A percentile compares a stretch with the other conserved stretches of the same genome.
These are phyloP conservation scores for Nasturtium officinale DNA, from an alignment of 345 rosid genomes.

Conservation along the genomic window DNA sequence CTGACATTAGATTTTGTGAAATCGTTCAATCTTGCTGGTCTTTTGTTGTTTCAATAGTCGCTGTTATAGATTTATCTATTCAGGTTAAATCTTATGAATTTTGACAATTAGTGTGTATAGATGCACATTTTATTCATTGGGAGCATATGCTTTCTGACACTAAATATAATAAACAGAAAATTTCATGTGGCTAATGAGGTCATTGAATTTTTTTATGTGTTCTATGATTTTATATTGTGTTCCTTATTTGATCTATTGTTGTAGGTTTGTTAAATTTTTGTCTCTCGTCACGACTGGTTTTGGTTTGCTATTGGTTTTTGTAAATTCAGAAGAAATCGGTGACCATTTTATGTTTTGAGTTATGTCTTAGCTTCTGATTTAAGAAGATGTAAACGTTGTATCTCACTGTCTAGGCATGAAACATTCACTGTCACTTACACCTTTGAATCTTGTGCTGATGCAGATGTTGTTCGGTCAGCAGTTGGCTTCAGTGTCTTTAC, in stretches of 20 bases:
- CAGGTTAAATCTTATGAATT: not conserved
- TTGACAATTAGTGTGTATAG: not conserved
- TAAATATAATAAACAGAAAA: not conserved
- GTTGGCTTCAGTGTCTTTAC: constrained; percentile 70
- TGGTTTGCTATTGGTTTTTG: not conserved
- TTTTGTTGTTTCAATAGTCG: not conserved
- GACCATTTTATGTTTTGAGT: not conserved
- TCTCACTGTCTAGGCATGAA: constrained; percentile 1
- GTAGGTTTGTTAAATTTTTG: not conserved
- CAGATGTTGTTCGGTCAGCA: constrained; percentile 84
- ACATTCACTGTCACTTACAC: constrained; percentile 6
- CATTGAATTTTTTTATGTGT: not conserved
- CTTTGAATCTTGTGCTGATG: constrained; percentile 18
- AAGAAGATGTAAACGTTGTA: not conserved
- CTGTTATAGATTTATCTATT: too few species aligned
- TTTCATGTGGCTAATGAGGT: not conserved
- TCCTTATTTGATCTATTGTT: constrained; percentile 4
- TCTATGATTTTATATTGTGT: not conserved
- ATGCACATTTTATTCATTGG: not conserved
- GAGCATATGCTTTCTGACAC: not conserved
- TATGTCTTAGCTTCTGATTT: constrained; percentile 4
- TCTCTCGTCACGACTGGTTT: not conserved
- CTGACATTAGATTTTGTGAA: not conserved
- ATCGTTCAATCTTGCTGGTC: not conserved
- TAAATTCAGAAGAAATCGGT: not conserved